These are phyloP conservation scores for Termitomyces sp. DNA, from an alignment of 768 basidiomycete genomes.

Conservation along the genomic window DNA sequence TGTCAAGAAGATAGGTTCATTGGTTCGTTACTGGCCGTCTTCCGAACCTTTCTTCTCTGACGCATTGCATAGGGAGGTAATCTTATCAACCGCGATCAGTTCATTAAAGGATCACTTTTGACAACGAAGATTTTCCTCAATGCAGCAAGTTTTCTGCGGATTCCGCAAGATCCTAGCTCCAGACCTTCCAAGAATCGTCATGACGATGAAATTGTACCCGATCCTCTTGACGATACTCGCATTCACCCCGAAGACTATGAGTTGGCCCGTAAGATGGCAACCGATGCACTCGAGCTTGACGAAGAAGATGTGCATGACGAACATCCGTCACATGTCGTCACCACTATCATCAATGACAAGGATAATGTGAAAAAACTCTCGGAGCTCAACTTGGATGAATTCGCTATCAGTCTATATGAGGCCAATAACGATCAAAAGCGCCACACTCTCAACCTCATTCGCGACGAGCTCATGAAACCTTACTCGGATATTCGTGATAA, in stretches of 20 bases:
- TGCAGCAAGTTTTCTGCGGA: constrained; percentile 86
- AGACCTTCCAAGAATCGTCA: constrained; percentile 62
- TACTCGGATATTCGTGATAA: constrained; percentile 68
- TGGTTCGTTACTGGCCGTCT: constrained; percentile 42
- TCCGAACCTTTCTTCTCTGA: constrained; percentile 4
- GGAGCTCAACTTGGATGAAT: constrained; percentile 93
- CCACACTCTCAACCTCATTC: constrained; percentile 83
- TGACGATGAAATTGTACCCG: constrained; percentile 65
- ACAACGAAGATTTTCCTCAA: constrained; percentile 90
- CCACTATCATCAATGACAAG: constrained; percentile 75
- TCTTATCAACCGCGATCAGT: constrained; percentile 81
- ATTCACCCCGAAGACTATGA: constrained; percentile 99
- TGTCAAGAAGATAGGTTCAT: constrained; percentile 70
- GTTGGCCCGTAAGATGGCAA: constrained; percentile 96
- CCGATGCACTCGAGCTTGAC: constrained; percentile 94
- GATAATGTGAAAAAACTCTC: constrained; percentile 77
- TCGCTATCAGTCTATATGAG: constrained; percentile 86
- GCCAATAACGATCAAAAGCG: constrained; percentile 83
- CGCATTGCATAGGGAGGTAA: constrained; percentile 64
- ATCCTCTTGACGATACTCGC: constrained; percentile 91
- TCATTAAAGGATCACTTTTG: constrained; percentile 74
- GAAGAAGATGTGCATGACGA: constrained; percentile 93
- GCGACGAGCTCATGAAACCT: constrained; percentile 75
- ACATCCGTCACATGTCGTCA: constrained; percentile 87
- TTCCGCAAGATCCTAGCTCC: constrained; percentile 64